These are phyloP conservation scores for Arctium lappa DNA, from an alignment of 129 eudicot species.

Conservation along the genomic window DNA sequence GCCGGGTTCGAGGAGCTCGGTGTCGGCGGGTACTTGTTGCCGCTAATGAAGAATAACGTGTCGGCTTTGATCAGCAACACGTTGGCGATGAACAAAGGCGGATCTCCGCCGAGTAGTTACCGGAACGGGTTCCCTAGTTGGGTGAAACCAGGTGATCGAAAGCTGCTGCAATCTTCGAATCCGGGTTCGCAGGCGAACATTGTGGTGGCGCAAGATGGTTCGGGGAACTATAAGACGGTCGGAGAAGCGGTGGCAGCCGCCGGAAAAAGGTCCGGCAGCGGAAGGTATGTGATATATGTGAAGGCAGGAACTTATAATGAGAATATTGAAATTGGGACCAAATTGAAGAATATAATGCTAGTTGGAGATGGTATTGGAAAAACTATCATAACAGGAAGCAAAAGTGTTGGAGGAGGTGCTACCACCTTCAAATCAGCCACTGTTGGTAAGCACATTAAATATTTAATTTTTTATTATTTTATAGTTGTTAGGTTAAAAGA, in stretches of 20 bases:
- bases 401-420: conserved; percentile 56
- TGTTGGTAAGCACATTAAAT: conserved; percentile 40
- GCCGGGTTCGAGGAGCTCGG: conserved; percentile 54
- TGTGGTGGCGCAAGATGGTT: conserved; percentile 70
- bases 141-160: conserved; percentile 53
- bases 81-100: conserved; percentile 48
- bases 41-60: conserved; percentile 39
- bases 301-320: conserved; percentile 52
- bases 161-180: conserved; percentile 32
- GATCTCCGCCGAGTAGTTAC: conserved; percentile 8
- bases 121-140: conserved; percentile 49
- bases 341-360: conserved; percentile 47
- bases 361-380: conserved; percentile 69
- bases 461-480: neutral
- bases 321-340: conserved; percentile 43
- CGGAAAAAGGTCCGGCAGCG: conserved; percentile 31
- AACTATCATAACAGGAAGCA: conserved; percentile 62
- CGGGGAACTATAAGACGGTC: conserved; percentile 51
- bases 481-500: neutral
- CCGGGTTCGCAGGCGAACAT: conserved; percentile 35
- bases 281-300: conserved; percentile 51
- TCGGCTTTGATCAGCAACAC: conserved; percentile 49
- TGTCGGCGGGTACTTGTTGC: conserved; percentile 39
- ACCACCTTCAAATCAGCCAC: conserved; percentile 63
- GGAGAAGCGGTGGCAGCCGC: conserved; percentile 52